A percentile compares a stretch with the other conserved stretches of the same genome.
phyloP scores from a whole-genome alignment of 2,329 filamentous ascomycete genomes.

The Sporothrix phasma region DNA sequence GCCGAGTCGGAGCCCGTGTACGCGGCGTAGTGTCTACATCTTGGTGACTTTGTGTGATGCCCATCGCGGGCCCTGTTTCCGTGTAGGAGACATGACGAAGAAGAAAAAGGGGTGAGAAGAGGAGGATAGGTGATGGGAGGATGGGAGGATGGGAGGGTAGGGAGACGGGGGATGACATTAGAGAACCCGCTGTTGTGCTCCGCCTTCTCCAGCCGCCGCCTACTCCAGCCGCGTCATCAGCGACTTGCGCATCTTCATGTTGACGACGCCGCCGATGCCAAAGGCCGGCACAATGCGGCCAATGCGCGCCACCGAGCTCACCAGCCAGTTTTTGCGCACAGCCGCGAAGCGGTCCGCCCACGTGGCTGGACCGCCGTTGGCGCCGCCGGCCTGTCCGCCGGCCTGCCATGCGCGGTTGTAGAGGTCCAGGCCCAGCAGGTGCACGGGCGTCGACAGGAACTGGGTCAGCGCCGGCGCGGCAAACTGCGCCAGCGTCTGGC shows the following conservation, averaged over 20 bases:
- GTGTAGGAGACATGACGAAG: too few relatives aligned
- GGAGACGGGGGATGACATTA: not conserved
- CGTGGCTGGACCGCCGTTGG: slow-evolving; percentile 26
- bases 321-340: slow-evolving; percentile 65
- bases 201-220: not conserved
- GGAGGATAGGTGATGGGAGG: too few relatives aligned
- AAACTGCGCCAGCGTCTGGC: slow-evolving; percentile 66
- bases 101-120: too few relatives aligned
- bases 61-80: not conserved
- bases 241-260: slow-evolving; percentile 56
- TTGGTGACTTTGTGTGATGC: not conserved
- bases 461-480: slow-evolving; percentile 70
- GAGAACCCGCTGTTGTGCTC: not conserved
- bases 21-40: not conserved
- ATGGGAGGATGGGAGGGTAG: not conserved
- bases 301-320: slow-evolving; percentile 65
- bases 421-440: slow-evolving; percentile 74
- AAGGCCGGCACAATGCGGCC: slow-evolving; percentile 82
- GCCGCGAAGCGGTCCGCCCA: slow-evolving; percentile 53
- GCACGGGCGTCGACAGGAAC: slow-evolving; percentile 69
- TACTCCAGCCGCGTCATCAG: slow-evolving; percentile 54
- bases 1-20: not conserved
- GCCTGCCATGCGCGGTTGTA: slow-evolving; percentile 59
- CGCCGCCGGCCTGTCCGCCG: slow-evolving; percentile 21
- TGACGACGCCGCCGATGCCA: slow-evolving; percentile 79